A percentile compares a stretch with the other conserved stretches of the same genome.
Conservation (phyloP, 176 grass and related monocot genomes). For the Dendrocalamus sinicus region DNA sequence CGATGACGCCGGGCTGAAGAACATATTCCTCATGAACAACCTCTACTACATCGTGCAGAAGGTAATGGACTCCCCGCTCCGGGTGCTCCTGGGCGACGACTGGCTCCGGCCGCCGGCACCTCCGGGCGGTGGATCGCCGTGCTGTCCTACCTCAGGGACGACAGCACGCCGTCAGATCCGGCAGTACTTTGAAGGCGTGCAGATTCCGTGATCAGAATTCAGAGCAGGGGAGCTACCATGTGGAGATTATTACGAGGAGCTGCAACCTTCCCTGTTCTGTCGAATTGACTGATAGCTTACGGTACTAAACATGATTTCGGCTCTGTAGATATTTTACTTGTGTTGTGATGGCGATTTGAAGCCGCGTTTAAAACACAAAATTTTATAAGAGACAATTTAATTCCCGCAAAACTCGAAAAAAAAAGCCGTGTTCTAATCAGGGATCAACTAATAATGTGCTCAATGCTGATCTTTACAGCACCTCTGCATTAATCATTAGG, state of each 20-base stretch:
- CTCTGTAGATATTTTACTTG: background rate
- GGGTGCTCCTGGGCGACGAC: slow-evolving; percentile 75
- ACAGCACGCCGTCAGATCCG: slow-evolving; percentile 40
- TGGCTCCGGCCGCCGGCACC: slow-evolving; percentile 81
- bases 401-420: too few species aligned
- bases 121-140: slow-evolving; percentile 76
- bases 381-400: too few species aligned
- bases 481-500: background rate
- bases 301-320: background rate
- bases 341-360: background rate
- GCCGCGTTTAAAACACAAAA: too few species aligned
- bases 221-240: slow-evolving; percentile 10
- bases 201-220: slow-evolving; percentile 29
- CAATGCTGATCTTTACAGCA: background rate
- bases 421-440: too few species aligned
- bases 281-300: background rate
- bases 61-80: slow-evolving; percentile 65
- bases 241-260: background rate
- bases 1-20: slow-evolving; percentile 76
- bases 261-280: background rate
- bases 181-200: slow-evolving; percentile 73
- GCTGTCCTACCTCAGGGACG: slow-evolving; percentile 64
- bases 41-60: slow-evolving; percentile 88
- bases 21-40: slow-evolving; percentile 99
- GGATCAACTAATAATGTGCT: too few species aligned